Base-by-base conservation (phyloP, 306 rosid genomes). In the Quercus variabilis region DNA sequence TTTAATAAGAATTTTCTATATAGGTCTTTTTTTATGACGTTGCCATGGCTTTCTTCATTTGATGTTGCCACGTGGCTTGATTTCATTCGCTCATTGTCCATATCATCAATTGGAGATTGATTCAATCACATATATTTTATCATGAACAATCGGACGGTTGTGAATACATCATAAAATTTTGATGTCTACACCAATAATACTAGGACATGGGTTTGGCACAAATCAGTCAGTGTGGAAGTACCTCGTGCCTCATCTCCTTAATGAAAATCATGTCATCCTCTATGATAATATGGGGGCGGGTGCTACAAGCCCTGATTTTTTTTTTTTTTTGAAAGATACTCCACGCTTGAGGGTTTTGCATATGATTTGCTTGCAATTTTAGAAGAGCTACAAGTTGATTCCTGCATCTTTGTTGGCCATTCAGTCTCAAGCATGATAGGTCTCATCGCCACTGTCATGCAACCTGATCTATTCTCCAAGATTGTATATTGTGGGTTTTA, bases 171-270 rank as follows among this genome's bases (percentile, higher is more conserved):
- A 25, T 25, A 25, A 25, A 25, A 25, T 25, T 25, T 25, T 25
- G 26, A 25, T 25, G 26, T 25, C 26, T 25, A 25, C 26, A 25
- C 26, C 26, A 2, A 78, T 88, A 68, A 87, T 90, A 2, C 76
- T 92, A 0, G 94, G 83, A 13, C 94, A 90, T 58, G 97, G 97
- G 2, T 88, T 92, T 76, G 97, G 97, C 25, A 92, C 93, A 1
- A 94, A 92, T 72, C 97, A 92, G 62, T 92, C 93, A 0, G 94
- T 88, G 35, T 92, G 97, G 93, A 92, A 88, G 73, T 88, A 92
- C 81, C 87, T 90, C 4, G 82, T 87, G 0, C 97, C 94, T 2
- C 93, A 92, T 55, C 83, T 92, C 1, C 73, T 92, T 5, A 90
- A 90, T 6, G 86, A 87, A 35, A 87, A 85, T 77, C 84, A 72